Percentiles rank a stretch among this genome's conserved stretches.
These are phyloP conservation scores for Emericellopsis terricola DNA, from an alignment of 495 filamentous ascomycete genomes.

Conservation along the genomic window DNA sequence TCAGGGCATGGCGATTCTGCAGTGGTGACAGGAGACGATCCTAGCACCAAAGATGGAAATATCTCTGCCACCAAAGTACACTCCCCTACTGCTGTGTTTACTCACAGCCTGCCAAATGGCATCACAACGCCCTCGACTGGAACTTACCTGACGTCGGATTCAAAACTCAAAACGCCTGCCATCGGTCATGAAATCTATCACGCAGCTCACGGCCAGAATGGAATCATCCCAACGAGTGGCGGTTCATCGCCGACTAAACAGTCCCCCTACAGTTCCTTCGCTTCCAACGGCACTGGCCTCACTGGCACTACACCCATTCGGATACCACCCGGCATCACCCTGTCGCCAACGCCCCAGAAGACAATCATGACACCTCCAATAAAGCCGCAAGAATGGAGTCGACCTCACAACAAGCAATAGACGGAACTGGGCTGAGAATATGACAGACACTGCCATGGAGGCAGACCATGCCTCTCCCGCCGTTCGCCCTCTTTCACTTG, in stretches of 20 bases:
- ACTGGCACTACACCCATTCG: constrained; percentile 15
- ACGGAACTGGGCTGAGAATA: too few relatives aligned
- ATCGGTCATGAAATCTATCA: constrained; percentile 1
- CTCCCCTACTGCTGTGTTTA: too few relatives aligned
- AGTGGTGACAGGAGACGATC: too few relatives aligned
- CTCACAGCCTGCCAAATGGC: too few relatives aligned
- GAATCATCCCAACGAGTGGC: constrained; percentile 24
- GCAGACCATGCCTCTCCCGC: too few relatives aligned
- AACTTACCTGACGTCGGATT: too few relatives aligned
- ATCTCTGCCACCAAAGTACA: too few relatives aligned
- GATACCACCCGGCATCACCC: constrained; percentile 29
- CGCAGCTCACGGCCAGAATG: not conserved
- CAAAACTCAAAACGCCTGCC: constrained; percentile 49
- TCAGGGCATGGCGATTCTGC: too few relatives aligned
- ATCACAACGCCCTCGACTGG: too few relatives aligned
- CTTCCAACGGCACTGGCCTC: constrained; percentile 11
- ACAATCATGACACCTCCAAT: constrained; percentile 31
- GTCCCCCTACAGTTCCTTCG: constrained; percentile 16
- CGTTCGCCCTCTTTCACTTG: too few relatives aligned
- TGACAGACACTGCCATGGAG: too few relatives aligned
- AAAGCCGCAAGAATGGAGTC: constrained; percentile 17
- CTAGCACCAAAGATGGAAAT: too few relatives aligned
- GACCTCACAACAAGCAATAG: not conserved
- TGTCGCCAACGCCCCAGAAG: constrained; percentile 32
- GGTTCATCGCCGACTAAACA: constrained; percentile 69